Conservation (phyloP, 352 stramenopile species). For the Globisporangium canariense region DNA sequence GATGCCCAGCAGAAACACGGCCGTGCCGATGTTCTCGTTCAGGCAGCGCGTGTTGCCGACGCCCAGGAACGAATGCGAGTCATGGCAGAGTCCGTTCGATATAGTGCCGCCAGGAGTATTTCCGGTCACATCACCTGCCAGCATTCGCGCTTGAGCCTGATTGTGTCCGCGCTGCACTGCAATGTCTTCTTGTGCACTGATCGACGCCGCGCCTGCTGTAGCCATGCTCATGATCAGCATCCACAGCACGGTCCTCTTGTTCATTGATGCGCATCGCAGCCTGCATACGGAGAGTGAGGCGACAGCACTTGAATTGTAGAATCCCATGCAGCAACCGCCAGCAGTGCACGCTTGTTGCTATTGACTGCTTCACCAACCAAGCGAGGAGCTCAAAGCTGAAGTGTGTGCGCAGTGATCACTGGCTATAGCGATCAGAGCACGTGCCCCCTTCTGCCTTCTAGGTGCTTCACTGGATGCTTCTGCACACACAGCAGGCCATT, state of each 20-base stretch:
- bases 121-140: background rate
- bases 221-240: slow-evolving; percentile 1
- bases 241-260: background rate
- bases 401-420: background rate
- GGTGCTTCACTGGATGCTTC: background rate
- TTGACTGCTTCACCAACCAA: background rate
- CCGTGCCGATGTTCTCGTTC: slow-evolving; percentile 64
- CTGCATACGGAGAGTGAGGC: background rate
- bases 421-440: background rate
- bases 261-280: slow-evolving; percentile 6
- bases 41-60: slow-evolving; percentile 81
- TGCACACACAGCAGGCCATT: background rate
- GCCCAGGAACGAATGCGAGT: slow-evolving; percentile 64
- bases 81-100: slow-evolving; percentile 32
- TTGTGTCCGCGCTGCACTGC: background rate
- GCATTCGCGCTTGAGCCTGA: background rate
- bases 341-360: background rate
- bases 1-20: slow-evolving; percentile 70
- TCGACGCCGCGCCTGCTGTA: background rate
- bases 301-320: background rate
- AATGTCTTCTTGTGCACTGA: background rate
- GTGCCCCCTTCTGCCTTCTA: background rate
- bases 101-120: background rate
- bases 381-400: background rate
- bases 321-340: slow-evolving; percentile 1